Evolutionary conservation across 768 basidiomycete genomes (phyloP).

Genomic region (Stropharia rugosoannulata): DNA sequence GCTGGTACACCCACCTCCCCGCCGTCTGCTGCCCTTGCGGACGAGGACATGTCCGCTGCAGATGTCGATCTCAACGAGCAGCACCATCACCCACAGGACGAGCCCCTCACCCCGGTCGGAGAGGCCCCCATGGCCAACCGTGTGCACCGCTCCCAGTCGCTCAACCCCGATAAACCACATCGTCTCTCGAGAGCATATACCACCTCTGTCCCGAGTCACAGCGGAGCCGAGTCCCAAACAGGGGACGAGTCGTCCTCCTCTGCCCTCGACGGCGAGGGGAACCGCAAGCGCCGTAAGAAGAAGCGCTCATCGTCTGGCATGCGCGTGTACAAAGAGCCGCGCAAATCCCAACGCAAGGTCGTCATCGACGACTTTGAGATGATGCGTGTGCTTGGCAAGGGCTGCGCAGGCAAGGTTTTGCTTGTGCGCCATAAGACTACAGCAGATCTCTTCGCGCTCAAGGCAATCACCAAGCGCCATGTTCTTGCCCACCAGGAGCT

Average conservation of each 20-base stretch:
- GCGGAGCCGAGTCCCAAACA: constrained; percentile 55
- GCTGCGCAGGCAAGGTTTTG: constrained; percentile 95
- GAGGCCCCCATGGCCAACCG: constrained; percentile 33
- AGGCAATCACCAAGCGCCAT: constrained; percentile 97
- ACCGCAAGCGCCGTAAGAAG: constrained; percentile 18
- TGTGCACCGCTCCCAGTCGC: constrained; percentile 78
- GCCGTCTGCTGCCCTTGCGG: constrained; percentile 5
- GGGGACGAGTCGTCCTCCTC: constrained; percentile 77
- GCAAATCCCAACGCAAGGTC: constrained; percentile 71
- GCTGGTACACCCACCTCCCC: constrained; percentile 9
- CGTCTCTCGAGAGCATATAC: constrained; percentile 61
- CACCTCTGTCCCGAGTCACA: constrained; percentile 46
- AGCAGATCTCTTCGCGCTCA: constrained; percentile 82
- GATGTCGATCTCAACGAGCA: neutral
- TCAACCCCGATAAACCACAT: constrained; percentile 66
- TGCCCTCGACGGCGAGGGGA: constrained; percentile 19
- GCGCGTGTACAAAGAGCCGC: constrained; percentile 47
- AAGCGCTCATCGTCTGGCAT: constrained; percentile 21
- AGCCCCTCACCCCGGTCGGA: constrained; percentile 32
- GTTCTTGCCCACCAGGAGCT: constrained; percentile 96
- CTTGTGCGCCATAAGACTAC: constrained; percentile 82
- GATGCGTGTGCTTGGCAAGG: constrained; percentile 94
- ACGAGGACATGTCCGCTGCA: constrained; percentile 6
- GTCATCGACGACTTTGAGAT: constrained; percentile 93
- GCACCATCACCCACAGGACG: constrained; percentile 18